A percentile compares a stretch with the other conserved stretches of the same genome.
Conservation (phyloP, 257 asterid genomes). For the Fraxinus excelsior region DNA sequence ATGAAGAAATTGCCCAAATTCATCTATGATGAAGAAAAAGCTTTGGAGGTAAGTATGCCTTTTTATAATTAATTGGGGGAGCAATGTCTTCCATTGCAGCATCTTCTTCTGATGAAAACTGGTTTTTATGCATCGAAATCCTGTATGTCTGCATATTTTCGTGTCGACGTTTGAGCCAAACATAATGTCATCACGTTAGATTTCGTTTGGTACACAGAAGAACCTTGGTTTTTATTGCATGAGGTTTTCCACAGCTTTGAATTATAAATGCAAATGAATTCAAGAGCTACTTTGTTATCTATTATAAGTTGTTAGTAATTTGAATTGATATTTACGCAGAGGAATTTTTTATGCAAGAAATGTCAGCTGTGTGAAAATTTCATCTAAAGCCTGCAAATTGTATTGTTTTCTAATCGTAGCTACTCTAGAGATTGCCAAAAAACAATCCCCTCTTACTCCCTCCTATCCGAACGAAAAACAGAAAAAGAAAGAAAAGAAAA, state of each 20-base stretch:
- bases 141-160: background rate
- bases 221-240: constrained; percentile 10
- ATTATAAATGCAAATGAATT: background rate
- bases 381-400: background rate
- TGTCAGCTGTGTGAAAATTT: too few species aligned
- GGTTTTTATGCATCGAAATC: background rate
- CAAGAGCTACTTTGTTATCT: background rate
- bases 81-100: background rate
- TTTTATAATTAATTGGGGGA: background rate
- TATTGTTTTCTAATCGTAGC: background rate
- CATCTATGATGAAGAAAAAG: constrained; percentile 81
- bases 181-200: background rate
- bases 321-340: background rate
- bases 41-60: constrained; percentile 62
- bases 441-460: too few species aligned
- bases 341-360: background rate
- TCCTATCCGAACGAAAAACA: too few species aligned
- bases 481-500: background rate
- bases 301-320: background rate
- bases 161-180: background rate
- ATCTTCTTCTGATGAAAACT: background rate
- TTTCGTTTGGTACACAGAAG: constrained; percentile 3
- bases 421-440: background rate
- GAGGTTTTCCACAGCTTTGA: background rate
- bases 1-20: constrained; percentile 88